phyloP scores from a whole-genome alignment of 2,329 filamentous ascomycete genomes.

The Basipetospora sp. region DNA sequence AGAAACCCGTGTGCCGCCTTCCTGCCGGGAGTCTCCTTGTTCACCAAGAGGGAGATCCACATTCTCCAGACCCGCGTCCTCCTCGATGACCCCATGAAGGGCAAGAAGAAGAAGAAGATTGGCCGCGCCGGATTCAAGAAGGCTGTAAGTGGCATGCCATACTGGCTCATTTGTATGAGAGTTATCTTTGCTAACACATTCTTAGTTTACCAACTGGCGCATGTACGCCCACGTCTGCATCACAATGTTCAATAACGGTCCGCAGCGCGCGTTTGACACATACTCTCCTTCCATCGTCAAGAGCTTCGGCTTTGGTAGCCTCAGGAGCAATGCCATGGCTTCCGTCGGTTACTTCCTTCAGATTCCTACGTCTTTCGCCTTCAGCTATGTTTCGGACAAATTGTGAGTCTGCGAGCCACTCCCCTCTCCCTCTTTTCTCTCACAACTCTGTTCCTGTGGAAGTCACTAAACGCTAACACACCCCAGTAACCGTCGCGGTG shows the following conservation, averaged over 20 bases:
- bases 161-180: constrained; percentile 12
- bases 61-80: constrained; percentile 47
- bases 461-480: no score
- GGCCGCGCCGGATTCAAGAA: constrained; percentile 18
- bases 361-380: constrained; percentile 35
- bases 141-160: constrained; percentile 20
- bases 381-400: constrained; percentile 37
- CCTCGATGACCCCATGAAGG: constrained; percentile 46
- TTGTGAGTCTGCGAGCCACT: constrained; percentile 31
- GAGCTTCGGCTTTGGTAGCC: constrained; percentile 20
- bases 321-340: constrained; percentile 21
- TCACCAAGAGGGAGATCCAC: constrained; percentile 42
- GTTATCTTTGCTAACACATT: no score
- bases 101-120: constrained; percentile 18
- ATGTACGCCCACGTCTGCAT: constrained; percentile 20
- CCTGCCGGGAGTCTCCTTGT: constrained; percentile 43
- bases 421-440: no score
- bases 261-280: constrained; percentile 14
- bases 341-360: constrained; percentile 27
- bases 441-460: no score
- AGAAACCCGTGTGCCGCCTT: constrained; percentile 48
- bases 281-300: constrained; percentile 20
- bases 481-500: constrained; percentile 31
- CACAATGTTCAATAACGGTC: constrained; percentile 17
- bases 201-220: constrained; percentile 24